These are phyloP conservation scores for Aegilops tauschii DNA, from an alignment of 176 grass and related monocot species.

Conservation along the genomic window DNA sequence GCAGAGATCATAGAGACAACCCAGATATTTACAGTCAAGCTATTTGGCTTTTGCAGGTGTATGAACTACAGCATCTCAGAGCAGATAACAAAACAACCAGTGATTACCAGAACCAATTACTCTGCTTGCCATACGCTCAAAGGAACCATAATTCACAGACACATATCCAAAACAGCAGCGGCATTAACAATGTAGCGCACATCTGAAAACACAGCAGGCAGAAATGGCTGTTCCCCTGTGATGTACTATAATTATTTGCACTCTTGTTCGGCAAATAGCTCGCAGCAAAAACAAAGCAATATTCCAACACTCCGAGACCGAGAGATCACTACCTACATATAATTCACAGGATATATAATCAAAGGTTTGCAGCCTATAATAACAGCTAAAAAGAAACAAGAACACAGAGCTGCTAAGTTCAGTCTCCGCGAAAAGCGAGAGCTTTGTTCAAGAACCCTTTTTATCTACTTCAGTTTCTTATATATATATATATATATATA, in stretches of 20 bases:
- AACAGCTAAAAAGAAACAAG: conserved; percentile 13
- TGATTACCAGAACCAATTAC: background rate
- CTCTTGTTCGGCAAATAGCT: background rate
- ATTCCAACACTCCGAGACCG: background rate
- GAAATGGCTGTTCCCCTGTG: background rate
- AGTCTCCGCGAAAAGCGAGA: background rate
- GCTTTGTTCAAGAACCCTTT: conserved; percentile 5
- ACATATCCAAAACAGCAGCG: no score
- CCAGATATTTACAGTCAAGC: no score
- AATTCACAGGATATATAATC: conserved; percentile 33
- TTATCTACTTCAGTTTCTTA: conserved; percentile 26
- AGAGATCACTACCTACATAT: background rate
- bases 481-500: conserved; percentile 42
- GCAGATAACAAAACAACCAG: background rate
- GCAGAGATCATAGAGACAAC: no score
- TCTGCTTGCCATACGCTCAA: background rate
- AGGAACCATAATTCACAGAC: background rate
- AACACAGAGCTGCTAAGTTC: conserved; percentile 25
- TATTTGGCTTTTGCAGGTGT: no score
- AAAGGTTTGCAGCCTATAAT: conserved; percentile 20
- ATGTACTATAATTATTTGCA: background rate
- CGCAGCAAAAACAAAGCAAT: background rate
- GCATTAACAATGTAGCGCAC: no score
- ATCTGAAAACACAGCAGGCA: background rate
- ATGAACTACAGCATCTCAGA: background rate